A percentile compares a stretch with the other conserved stretches of the same genome.
phyloP scores from a whole-genome alignment of 2,329 filamentous ascomycete genomes.

The Byssothecium circinans region DNA sequence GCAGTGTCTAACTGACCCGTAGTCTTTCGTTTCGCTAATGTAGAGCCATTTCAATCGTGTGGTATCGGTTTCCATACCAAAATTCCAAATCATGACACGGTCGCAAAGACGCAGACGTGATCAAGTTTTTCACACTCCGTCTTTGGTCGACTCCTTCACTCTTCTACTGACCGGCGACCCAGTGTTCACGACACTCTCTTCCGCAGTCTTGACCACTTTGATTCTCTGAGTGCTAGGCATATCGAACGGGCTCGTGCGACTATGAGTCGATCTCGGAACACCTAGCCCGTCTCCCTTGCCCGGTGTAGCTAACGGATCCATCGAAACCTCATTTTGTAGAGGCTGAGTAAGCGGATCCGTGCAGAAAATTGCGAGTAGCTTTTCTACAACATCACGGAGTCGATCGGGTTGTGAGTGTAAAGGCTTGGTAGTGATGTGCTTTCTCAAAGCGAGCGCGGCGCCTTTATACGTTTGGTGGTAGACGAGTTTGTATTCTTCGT shows the following conservation, averaged over 20 bases:
- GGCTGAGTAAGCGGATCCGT: slow-evolving; percentile 45
- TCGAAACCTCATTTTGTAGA: slow-evolving; percentile 11
- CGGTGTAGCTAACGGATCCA: slow-evolving; percentile 31
- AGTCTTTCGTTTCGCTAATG: too few species aligned
- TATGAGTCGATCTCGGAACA: slow-evolving; percentile 23
- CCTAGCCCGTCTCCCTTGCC: slow-evolving; percentile 21
- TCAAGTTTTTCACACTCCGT: background rate
- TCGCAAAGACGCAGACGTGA: background rate
- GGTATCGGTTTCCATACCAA: background rate
- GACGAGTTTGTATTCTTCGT: slow-evolving; percentile 56
- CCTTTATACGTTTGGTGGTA: slow-evolving; percentile 57
- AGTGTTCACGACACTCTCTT: slow-evolving; percentile 19
- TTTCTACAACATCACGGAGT: slow-evolving; percentile 53
- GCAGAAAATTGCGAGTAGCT: slow-evolving; percentile 50
- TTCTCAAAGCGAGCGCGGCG: slow-evolving; percentile 51
- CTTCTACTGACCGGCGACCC: slow-evolving; percentile 30
- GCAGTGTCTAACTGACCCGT: too few species aligned
- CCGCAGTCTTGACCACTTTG: slow-evolving; percentile 15
- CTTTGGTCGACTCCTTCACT: background rate
- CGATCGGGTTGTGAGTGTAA: slow-evolving; percentile 46
- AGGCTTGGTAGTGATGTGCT: slow-evolving; percentile 40
- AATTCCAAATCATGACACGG: background rate
- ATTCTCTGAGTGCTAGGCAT: slow-evolving; percentile 30
- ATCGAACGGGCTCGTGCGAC: slow-evolving; percentile 37
- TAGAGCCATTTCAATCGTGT: too few species aligned